phyloP scores from a whole-genome alignment of 1,284 basidiomycete genomes.

The Anthracocystis panici-leucophaei region DNA sequence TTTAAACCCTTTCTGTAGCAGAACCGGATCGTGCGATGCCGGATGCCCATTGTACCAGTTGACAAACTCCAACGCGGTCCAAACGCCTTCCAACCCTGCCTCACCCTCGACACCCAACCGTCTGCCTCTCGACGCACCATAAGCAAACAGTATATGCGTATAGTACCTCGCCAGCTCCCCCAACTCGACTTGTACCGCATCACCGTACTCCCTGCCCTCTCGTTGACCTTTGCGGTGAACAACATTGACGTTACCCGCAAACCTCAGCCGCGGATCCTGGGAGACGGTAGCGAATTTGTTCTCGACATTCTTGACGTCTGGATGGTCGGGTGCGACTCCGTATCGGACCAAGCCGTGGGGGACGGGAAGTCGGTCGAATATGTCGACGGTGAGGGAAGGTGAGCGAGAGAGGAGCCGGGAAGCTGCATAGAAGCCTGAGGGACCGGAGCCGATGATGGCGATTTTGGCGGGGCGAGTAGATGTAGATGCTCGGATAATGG shows the following conservation, averaged over 20 bases:
- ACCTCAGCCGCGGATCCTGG: slow-evolving; percentile 59
- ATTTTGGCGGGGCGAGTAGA: slow-evolving; percentile 68
- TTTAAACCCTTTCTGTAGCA: slow-evolving; percentile 34
- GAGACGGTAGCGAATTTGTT: slow-evolving; percentile 84
- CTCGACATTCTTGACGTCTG: slow-evolving; percentile 99
- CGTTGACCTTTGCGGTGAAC: slow-evolving; percentile 66
- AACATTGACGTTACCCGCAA: slow-evolving; percentile 92
- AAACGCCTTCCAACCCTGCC: slow-evolving; percentile 73
- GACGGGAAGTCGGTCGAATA: slow-evolving; percentile 93
- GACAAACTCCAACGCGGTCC: slow-evolving; percentile 86
- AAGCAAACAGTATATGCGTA: slow-evolving; percentile 83
- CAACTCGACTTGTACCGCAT: slow-evolving; percentile 75
- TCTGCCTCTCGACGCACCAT: slow-evolving; percentile 78
- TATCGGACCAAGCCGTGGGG: slow-evolving; percentile 95
- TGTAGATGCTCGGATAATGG: slow-evolving; percentile 14
- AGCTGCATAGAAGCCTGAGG: slow-evolving; percentile 94
- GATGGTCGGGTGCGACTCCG: slow-evolving; percentile 98
- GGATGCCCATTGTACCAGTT: slow-evolving; percentile 99
- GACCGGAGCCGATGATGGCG: slow-evolving; percentile 88
- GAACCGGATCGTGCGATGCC: slow-evolving; percentile 60
- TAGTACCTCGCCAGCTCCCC: slow-evolving; percentile 77
- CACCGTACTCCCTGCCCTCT: slow-evolving; percentile 69
- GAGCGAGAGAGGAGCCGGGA: slow-evolving; percentile 56
- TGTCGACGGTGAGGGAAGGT: slow-evolving; percentile 74
- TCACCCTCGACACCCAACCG: slow-evolving; percentile 72